phyloP scores from a whole-genome alignment of 495 filamentous ascomycete species.

The Immersiella caudata region DNA sequence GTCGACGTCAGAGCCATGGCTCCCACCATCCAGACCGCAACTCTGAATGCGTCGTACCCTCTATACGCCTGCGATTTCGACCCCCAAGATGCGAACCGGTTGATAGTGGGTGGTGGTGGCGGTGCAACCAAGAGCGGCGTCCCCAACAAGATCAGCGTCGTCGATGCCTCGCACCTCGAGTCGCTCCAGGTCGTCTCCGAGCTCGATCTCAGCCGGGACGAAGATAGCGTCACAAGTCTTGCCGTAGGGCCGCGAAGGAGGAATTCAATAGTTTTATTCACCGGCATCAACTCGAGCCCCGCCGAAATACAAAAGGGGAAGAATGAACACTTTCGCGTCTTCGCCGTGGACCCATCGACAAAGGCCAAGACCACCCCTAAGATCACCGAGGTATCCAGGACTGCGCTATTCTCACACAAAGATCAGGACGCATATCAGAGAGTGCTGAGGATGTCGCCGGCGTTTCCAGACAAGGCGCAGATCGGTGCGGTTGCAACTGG shows the following conservation, averaged over 20 bases:
- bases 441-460: constrained; percentile 68
- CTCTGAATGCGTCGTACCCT: constrained; percentile 69
- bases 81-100: constrained; percentile 68
- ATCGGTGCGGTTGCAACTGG: constrained; percentile 77
- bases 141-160: constrained; percentile 81
- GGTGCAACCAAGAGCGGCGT: constrained; percentile 85
- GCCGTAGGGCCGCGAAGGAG: constrained; percentile 63
- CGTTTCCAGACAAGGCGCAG: constrained; percentile 55
- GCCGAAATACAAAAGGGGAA: constrained; percentile 70
- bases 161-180: constrained; percentile 65
- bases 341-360: constrained; percentile 59
- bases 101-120: constrained; percentile 90
- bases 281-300: constrained; percentile 84
- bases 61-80: constrained; percentile 89
- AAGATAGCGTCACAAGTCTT: constrained; percentile 88
- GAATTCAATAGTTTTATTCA: constrained; percentile 64
- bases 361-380: constrained; percentile 47
- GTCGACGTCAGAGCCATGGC: constrained; percentile 28
- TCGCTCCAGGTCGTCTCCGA: constrained; percentile 69
- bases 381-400: constrained; percentile 58
- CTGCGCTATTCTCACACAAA: constrained; percentile 63
- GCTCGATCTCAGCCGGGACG: constrained; percentile 79
- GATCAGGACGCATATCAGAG: constrained; percentile 77
- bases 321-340: constrained; percentile 88
- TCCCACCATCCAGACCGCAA: constrained; percentile 32